phyloP scores from a whole-genome alignment of 495 filamentous ascomycete genomes.

The Lophiostoma macrostomum region DNA sequence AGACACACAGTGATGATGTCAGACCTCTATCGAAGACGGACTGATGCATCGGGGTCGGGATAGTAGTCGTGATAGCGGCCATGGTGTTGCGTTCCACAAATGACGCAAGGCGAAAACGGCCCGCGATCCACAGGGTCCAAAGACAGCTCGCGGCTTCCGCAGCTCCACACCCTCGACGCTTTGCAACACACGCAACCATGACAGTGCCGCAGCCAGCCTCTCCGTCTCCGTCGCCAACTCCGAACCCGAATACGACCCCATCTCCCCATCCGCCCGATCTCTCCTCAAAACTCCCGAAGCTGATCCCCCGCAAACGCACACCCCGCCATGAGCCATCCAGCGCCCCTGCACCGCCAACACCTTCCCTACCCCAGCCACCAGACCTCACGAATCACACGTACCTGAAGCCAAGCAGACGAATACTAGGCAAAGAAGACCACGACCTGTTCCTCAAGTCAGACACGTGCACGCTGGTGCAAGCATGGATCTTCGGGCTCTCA shows the following conservation, averaged over 20 bases:
- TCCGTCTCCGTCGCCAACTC: neutral
- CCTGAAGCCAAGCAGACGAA: constrained; percentile 65
- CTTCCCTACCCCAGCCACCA: constrained; percentile 66
- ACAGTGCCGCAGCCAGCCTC: constrained; percentile 1
- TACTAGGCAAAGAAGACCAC: constrained; percentile 77
- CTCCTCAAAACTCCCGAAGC: constrained; percentile 11
- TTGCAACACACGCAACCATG: no score
- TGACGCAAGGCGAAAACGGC: no score
- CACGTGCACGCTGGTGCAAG: constrained; percentile 70
- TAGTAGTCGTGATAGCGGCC: no score
- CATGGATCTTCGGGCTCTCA: constrained; percentile 82
- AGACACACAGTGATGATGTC: no score
- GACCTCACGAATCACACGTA: constrained; percentile 61
- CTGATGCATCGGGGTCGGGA: no score
- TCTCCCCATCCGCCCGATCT: neutral
- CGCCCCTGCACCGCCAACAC: constrained; percentile 59
- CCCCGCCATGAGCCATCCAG: neutral
- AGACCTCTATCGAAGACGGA: no score
- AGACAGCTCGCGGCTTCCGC: no score
- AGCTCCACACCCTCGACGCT: no score
- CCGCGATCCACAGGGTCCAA: no score
- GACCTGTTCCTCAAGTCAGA: constrained; percentile 74
- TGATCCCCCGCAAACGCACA: constrained; percentile 23
- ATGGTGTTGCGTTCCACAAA: no score
- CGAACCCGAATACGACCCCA: neutral